These are phyloP conservation scores for Babesia sp. DNA, from an alignment of 169 alveolate species.

Conservation along the genomic window DNA sequence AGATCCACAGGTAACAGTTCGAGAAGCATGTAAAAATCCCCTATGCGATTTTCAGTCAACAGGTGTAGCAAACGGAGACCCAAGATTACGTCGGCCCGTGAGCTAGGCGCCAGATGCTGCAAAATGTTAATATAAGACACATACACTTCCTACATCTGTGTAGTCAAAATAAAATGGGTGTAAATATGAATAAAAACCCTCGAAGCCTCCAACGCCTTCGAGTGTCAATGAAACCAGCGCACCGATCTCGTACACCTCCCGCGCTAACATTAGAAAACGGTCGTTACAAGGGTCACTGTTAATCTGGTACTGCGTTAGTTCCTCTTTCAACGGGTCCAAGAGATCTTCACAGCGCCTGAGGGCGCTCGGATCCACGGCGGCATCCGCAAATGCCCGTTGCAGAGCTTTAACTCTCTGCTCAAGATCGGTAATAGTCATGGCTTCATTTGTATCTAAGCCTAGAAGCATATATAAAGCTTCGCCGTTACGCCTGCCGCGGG, in stretches of 20 bases:
- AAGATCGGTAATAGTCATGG: constrained; percentile 19
- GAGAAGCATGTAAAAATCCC: constrained; percentile 74
- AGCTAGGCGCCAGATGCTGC: constrained; percentile 53
- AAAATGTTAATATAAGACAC: not conserved
- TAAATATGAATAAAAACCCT: constrained; percentile 40
- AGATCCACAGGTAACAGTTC: constrained; percentile 62
- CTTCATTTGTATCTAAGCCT: not conserved
- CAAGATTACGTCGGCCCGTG: constrained; percentile 54
- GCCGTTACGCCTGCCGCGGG: not conserved
- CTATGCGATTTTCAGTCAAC: constrained; percentile 70
- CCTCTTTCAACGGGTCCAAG: constrained; percentile 32
- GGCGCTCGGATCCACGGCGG: constrained; percentile 9
- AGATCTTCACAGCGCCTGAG: constrained; percentile 12
- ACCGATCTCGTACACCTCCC: constrained; percentile 53
- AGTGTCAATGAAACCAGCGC: constrained; percentile 30
- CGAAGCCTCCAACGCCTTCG: constrained; percentile 42
- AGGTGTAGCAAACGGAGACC: constrained; percentile 71
- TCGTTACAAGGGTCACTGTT: not conserved
- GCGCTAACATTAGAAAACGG: constrained; percentile 13
- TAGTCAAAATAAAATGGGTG: constrained; percentile 60
- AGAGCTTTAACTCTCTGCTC: constrained; percentile 1
- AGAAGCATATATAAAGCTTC: not conserved
- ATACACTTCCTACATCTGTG: not conserved
- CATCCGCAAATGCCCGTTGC: constrained; percentile 24
- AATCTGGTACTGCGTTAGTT: constrained; percentile 14